phyloP scores from a whole-genome alignment of 768 basidiomycete species.

The Omphalotus guepiniiformis region DNA sequence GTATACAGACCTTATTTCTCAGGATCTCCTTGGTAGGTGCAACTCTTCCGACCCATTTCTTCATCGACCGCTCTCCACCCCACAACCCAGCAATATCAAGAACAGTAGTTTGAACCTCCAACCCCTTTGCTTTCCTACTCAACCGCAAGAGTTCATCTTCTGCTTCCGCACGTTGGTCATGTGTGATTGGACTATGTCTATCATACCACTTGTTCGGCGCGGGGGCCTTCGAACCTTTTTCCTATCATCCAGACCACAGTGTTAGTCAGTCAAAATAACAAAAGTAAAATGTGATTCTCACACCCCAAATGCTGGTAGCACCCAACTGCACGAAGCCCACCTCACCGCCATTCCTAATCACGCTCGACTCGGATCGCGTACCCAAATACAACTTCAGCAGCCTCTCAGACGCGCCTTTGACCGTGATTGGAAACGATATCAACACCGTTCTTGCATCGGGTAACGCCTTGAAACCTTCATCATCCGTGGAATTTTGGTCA shows the following conservation, averaged over 20 bases:
- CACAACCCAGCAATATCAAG: slow-evolving; percentile 61
- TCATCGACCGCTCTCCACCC: slow-evolving; percentile 47
- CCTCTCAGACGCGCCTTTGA: slow-evolving; percentile 39
- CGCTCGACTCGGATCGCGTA: slow-evolving; percentile 27
- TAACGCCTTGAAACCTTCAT: slow-evolving; percentile 41
- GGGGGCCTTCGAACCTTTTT: too few species aligned
- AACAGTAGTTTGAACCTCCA: slow-evolving; percentile 42
- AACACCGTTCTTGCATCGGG: slow-evolving; percentile 53
- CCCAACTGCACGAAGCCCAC: slow-evolving; percentile 58
- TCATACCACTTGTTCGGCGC: slow-evolving; percentile 40
- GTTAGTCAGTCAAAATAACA: not conserved
- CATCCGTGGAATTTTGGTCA: slow-evolving; percentile 41
- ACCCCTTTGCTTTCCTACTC: too few species aligned
- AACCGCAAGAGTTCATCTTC: slow-evolving; percentile 53
- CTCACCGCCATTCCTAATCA: slow-evolving; percentile 11
- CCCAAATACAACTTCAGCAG: slow-evolving; percentile 43
- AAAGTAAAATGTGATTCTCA: slow-evolving; percentile 24
- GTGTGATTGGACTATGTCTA: slow-evolving; percentile 43
- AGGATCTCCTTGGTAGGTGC: slow-evolving; percentile 53
- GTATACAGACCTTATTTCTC: slow-evolving; percentile 36
- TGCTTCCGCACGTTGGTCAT: slow-evolving; percentile 42
- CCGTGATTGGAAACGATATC: slow-evolving; percentile 52
- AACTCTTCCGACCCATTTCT: slow-evolving; percentile 51
- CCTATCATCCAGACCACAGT: too few species aligned
- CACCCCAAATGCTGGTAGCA: slow-evolving; percentile 58